Base-by-base conservation (phyloP, 2,329 filamentous ascomycete genomes). In the Aspergillus spinulosporus region DNA sequence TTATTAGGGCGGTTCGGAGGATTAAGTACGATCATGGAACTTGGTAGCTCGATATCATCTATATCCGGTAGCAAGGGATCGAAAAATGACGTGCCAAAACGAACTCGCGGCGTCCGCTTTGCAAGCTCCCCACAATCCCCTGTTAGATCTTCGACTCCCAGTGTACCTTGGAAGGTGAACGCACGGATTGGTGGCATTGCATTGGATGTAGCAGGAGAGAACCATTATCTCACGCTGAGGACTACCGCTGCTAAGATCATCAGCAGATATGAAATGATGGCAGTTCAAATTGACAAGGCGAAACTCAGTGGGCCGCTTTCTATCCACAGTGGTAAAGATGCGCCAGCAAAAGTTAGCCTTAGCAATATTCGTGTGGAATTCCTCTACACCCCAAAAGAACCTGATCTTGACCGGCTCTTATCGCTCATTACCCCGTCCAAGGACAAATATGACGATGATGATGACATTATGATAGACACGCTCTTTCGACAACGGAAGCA, bases 381-480 rank as follows among this genome's bases (percentile, higher is more conserved):
- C 65, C 74, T 91, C 1, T 82, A 82, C 59, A 75, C 82, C 0
- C 93, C 94, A 0, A 87, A 88, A 59, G 88, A 96, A 63, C 78
- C 81, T 14, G 94, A 99, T 70, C 79, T 99, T 0, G 88, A 92
- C 66, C 84, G 87, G 34, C 80, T 99, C 1, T 77, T 99, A 0
- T 88, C 89, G 51, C 81, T 99, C 50, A 89, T 99, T 54, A 96
- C 89, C 5, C 95, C 94, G 0, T 96, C 92, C 0, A 94, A 92
- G 62, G 86, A 94, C 71, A 91, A 92, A 61, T 97, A 94, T 65
- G 88, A 93, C 59, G 85, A 87, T 46, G 89, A 95, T 58, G 91
- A 97, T 64, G 93, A 97, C 66, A 96, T 99, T 58, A 87, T 99
- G 80, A 84, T 99, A 21, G 93, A 97, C 64, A 97, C 91, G 0